phyloP scores from a whole-genome alignment of 148 eudicot species.

The Vaccinium corymbosum region DNA sequence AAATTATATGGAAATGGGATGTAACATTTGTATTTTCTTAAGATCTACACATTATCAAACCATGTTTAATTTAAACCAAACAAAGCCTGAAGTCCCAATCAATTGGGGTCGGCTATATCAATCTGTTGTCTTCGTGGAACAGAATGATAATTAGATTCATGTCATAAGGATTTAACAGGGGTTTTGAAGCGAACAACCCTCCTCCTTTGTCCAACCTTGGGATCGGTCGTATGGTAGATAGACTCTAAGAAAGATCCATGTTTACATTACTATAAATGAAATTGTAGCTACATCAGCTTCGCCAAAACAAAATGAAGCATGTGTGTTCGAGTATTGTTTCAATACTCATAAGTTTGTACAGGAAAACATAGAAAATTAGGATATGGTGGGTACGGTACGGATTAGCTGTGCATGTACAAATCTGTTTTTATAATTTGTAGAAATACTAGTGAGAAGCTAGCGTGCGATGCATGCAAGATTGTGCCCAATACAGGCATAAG shows the following conservation, averaged over 20 bases:
- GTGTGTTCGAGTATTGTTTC: background rate
- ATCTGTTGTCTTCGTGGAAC: background rate
- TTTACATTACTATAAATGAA: background rate
- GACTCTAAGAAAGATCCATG: background rate
- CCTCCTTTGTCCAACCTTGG: background rate
- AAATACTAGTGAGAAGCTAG: background rate
- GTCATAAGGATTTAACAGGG: background rate
- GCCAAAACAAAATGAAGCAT: background rate
- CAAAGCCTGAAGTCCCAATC: background rate
- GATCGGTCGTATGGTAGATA: background rate
- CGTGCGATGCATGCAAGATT: too few species aligned
- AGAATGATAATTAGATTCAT: background rate
- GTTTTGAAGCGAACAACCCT: background rate
- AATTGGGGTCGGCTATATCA: background rate
- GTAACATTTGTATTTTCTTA: background rate
- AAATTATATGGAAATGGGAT: conserved; percentile 8
- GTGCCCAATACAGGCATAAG: too few species aligned
- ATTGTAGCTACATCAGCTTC: background rate
- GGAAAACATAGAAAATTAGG: background rate
- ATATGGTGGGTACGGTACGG: background rate
- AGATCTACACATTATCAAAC: background rate
- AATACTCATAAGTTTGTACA: background rate
- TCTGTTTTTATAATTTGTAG: background rate
- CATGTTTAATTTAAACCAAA: background rate
- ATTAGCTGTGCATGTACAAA: background rate